Percentiles rank a stretch among this genome's conserved stretches.
These are phyloP conservation scores for Centella asiatica DNA, from an alignment of 129 eudicot genomes.

Conservation along the genomic window DNA sequence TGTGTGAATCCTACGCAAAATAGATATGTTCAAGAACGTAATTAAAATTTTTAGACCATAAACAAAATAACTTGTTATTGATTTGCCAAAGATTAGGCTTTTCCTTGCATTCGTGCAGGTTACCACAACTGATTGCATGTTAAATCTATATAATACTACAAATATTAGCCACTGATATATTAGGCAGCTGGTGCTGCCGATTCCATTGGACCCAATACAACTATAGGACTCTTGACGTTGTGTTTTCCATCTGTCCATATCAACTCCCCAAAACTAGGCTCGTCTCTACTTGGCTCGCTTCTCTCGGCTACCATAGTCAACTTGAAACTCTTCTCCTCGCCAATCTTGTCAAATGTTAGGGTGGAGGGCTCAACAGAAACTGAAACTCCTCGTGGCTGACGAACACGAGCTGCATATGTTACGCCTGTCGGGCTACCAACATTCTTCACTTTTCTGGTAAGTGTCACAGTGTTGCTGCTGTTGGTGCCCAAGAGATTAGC, in stretches of 20 bases:
- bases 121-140: too few relatives aligned
- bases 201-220: too few relatives aligned
- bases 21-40: too few relatives aligned
- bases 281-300: neutral
- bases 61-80: too few relatives aligned
- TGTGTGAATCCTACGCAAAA: too few relatives aligned
- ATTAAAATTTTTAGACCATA: too few relatives aligned
- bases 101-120: too few relatives aligned
- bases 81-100: too few relatives aligned
- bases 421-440: conserved; percentile 75
- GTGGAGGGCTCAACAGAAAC: conserved; percentile 34
- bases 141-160: too few relatives aligned
- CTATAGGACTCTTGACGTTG: conserved; percentile 71
- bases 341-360: conserved; percentile 29
- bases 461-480: too few relatives aligned
- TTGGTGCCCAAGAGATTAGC: conserved; percentile 20
- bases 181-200: too few relatives aligned
- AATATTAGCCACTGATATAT: too few relatives aligned
- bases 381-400: conserved; percentile 38
- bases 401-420: conserved; percentile 32
- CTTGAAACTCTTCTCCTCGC: conserved; percentile 45
- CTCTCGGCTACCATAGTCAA: conserved; percentile 18
- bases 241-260: conserved; percentile 68
- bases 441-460: conserved; percentile 56
- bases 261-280: conserved; percentile 58